Evolutionary conservation across 495 filamentous ascomycete species (phyloP), one percentile per base, ranked within the genome.

Genomic region (Terfezia claveryi): DNA sequence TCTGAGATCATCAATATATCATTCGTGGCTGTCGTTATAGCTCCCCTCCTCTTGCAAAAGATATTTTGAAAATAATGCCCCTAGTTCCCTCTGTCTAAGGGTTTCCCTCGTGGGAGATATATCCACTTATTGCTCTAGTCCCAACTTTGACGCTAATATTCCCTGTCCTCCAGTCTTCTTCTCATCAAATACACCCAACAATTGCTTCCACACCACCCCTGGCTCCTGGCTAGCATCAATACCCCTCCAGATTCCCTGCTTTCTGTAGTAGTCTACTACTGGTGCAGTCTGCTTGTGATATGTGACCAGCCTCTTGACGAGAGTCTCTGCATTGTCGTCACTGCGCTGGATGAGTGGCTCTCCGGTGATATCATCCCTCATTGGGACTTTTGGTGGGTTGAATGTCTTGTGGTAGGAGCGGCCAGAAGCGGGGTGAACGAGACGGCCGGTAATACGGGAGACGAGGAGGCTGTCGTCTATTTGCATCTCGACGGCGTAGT

Each of bases 161-260:
- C 41, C 41, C 8, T 14, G 14, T 14, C 41, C 17, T 2, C 41
- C 17, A 14, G 14, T 20, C 8, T 46, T 46, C 62, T 77, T 77
- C 64, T 80, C 77, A 58, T 80, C 76, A 68, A 98, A 92, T 58
- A 95, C 81, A 62, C 79, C 80, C 37, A 96, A 72, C 60, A 99
- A 69, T 68, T 80, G 83, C 73, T 84, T 84, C 91, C 91, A 99
- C 55, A 99, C 91, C 69, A 86, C 78, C 37, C 87, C 85, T 51
- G 92, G 91, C 71, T 93, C 82, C 73, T 99, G 87, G 72, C 85
- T 91, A 62, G 91, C 91, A 68, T 99, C 91, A 62, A 99, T 81
- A 54, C 82, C 82, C 71, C 81, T 81, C 91, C 91, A 96, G 74
- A 96, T 94, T 56, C 88, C 86, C 44, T 83, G 94, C 70, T 85